Evolutionary conservation across 2,329 filamentous ascomycete species (phyloP).

Genomic region (Penicillium paneum): DNA sequence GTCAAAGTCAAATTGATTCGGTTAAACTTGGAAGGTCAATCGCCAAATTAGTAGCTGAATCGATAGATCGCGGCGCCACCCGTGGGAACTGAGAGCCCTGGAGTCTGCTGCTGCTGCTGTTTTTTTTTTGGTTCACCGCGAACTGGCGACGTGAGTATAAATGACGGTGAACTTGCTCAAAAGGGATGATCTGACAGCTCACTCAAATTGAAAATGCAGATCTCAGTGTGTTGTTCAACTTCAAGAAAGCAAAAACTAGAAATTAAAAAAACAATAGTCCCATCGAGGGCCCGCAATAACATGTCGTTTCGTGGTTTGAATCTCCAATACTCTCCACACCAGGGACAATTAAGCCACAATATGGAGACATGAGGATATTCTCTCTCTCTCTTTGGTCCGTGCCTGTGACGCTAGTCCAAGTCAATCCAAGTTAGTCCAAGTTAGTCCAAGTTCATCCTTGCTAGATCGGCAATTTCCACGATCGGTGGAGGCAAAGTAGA

Average conservation of each 20-base stretch:
- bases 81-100: neutral
- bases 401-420: conserved; percentile 10
- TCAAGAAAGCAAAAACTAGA: neutral
- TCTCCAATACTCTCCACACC: conserved; percentile 3
- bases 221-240: neutral
- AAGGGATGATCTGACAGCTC: neutral
- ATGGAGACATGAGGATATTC: neutral
- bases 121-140: neutral
- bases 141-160: neutral
- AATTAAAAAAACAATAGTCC: neutral
- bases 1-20: neutral
- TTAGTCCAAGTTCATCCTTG: conserved; percentile 16
- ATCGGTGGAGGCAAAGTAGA: conserved; percentile 19
- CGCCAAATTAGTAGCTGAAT: neutral
- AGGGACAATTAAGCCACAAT: conserved; percentile 5
- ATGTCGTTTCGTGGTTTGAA: neutral
- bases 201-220: neutral
- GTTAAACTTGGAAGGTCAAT: neutral
- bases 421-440: conserved; percentile 11
- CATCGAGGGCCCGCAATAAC: neutral
- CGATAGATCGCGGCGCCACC: conserved; percentile 12
- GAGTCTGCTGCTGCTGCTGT: neutral
- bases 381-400: conserved; percentile 11
- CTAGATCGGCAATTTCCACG: conserved; percentile 17
- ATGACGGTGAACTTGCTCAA: neutral